Base-by-base conservation (phyloP, 2,329 filamentous ascomycete species). In the Neopestalotiopsis rosae region DNA sequence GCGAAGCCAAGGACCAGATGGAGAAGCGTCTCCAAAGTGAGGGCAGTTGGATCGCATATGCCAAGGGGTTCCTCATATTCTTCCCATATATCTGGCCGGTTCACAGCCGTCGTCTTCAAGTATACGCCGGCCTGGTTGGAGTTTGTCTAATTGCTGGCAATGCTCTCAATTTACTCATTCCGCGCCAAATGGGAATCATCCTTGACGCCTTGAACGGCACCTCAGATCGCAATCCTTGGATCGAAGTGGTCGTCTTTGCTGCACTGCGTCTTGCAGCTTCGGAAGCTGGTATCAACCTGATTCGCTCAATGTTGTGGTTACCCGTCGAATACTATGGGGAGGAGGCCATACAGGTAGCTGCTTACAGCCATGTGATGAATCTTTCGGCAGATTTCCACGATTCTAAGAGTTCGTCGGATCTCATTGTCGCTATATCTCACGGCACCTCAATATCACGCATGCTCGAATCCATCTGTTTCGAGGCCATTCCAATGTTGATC, bases 111-210 rank as follows among this genome's bases (percentile, higher is more conserved):
- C 79, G 81, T 14, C 86, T 96, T 20, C 93, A 96, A 77, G 78
- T 92, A 20, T 90, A 90, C 67, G 88, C 92, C 24, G 81, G 87
- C 12, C 83, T 92, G 4, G 90, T 96, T 59, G 87, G 87, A 0
- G 58, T 92, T 1, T 92, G 92, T 72, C 83, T 96, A 28, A 78
- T 94, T n/a, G 82, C 85, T 65, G 88, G 90, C 67, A 94, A 95
- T 72, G 88, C 88, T 5, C 83, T 97, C 64, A 93, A 94, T 73
- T 83, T 97, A 14, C 81, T 97, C 57, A 89, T 94, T 40, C 94
- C 94, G n/a, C 88, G 92, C 24, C 93, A 96, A 76, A 88, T 95
- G 40, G 94, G 94, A 71, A 89, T 93, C 69, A 90, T 97, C 71
- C 91, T 93, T 71, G 89, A 96, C 74, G 88, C 88, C 70, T 81